Conservation (phyloP, 371 early-diverging fungal species). For the Mucor piriformis region DNA sequence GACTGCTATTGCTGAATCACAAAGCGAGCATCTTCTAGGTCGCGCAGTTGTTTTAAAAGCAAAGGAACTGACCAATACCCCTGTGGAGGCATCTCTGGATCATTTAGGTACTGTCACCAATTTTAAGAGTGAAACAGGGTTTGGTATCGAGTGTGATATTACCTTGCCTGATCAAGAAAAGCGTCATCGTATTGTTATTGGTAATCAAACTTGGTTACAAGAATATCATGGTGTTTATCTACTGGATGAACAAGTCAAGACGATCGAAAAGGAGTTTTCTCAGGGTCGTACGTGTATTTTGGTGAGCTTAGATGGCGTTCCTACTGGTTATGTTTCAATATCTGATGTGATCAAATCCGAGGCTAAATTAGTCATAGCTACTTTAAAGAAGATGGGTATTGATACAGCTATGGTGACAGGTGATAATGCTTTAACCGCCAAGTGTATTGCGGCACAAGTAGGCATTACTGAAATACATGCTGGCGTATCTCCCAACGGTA, state of each 20-base stretch:
- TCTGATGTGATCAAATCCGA: slow-evolving; percentile 88
- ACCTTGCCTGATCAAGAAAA: slow-evolving; percentile 4
- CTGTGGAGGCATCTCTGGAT: slow-evolving; percentile 38
- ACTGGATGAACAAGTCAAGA: slow-evolving; percentile 31
- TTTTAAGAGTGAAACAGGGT: slow-evolving; percentile 79
- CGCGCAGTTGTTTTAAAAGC: slow-evolving; percentile 72
- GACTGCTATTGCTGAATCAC: slow-evolving; percentile 76
- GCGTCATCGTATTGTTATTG: slow-evolving; percentile 51
- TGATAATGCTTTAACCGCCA: slow-evolving; percentile 83
- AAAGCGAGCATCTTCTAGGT: slow-evolving; percentile 90
- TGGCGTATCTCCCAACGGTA: slow-evolving; percentile 91
- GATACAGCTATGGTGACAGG: slow-evolving; percentile 92
- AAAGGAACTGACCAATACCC: slow-evolving; percentile 45
- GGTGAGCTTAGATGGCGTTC: slow-evolving; percentile 67
- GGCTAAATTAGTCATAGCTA: slow-evolving; percentile 66
- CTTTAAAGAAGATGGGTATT: slow-evolving; percentile 77
- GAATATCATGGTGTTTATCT: slow-evolving; percentile 42
- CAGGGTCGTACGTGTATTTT: slow-evolving; percentile 83
- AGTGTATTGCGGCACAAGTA: slow-evolving; percentile 68
- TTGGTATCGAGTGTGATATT: slow-evolving; percentile 74
- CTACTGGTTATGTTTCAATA: slow-evolving; percentile 81
- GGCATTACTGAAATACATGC: slow-evolving; percentile 87
- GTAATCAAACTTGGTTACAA: slow-evolving; percentile 71
- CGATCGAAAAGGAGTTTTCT: slow-evolving; percentile 40
- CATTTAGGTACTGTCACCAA: slow-evolving; percentile 45